These are phyloP conservation scores for Penicillium occitanis DNA, from an alignment of 2,329 filamentous ascomycete genomes.

Conservation along the genomic window DNA sequence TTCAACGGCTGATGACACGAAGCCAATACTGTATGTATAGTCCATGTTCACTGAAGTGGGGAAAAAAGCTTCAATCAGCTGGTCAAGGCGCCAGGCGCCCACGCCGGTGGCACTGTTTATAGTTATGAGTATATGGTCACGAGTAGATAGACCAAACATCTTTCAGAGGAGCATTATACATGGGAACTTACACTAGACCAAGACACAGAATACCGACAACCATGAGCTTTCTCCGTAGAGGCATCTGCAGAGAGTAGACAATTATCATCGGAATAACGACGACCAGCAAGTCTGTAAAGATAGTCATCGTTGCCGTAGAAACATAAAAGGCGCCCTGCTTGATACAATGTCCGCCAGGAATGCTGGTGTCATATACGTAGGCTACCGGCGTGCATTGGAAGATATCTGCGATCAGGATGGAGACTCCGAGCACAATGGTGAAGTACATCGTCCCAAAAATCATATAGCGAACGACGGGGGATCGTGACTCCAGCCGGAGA, in stretches of 20 bases:
- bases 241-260: conserved; percentile 32
- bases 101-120: conserved; percentile 29
- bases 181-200: background rate
- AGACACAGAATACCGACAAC: conserved; percentile 27
- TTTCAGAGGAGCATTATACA: background rate
- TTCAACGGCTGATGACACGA: conserved; percentile 34
- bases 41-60: conserved; percentile 20
- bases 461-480: conserved; percentile 24
- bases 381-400: conserved; percentile 33
- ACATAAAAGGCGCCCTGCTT: conserved; percentile 33
- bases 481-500: conserved; percentile 32
- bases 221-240: conserved; percentile 30
- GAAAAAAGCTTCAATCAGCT: conserved; percentile 28
- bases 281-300: conserved; percentile 36
- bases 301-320: conserved; percentile 28
- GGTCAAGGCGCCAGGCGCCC: conserved; percentile 32
- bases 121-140: background rate
- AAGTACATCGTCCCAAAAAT: conserved; percentile 24
- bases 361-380: conserved; percentile 24
- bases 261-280: conserved; percentile 35
- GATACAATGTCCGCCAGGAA: conserved; percentile 28
- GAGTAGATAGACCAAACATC: background rate
- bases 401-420: conserved; percentile 30
- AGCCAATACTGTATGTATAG: conserved; percentile 30
- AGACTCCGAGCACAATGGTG: conserved; percentile 24